A percentile compares a stretch with the other conserved stretches of the same genome.
These are phyloP conservation scores for Medicago ruthenica DNA, from an alignment of 306 rosid species.

Conservation along the genomic window DNA sequence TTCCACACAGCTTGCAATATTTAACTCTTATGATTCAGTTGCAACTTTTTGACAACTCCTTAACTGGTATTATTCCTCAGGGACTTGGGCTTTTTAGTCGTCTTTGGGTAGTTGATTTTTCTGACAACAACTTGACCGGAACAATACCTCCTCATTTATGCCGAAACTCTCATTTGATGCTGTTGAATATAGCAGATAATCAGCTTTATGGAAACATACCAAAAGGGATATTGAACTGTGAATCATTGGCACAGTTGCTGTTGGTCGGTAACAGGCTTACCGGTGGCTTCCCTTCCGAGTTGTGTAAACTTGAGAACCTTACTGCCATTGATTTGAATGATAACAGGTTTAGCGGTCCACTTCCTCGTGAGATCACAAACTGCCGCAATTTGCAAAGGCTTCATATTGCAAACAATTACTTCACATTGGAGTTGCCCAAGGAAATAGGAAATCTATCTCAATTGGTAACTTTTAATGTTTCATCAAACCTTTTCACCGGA, in stretches of 20 bases:
- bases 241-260: slow-evolving; percentile 69
- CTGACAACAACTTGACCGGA: slow-evolving; percentile 72
- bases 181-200: slow-evolving; percentile 76
- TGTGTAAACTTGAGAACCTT: slow-evolving; percentile 76
- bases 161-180: slow-evolving; percentile 59
- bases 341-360: slow-evolving; percentile 80
- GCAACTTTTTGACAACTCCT: slow-evolving; percentile 81
- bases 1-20: slow-evolving; percentile 76
- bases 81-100: slow-evolving; percentile 68
- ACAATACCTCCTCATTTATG: slow-evolving; percentile 81
- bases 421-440: slow-evolving; percentile 75
- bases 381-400: slow-evolving; percentile 89
- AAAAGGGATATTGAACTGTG: slow-evolving; percentile 63
- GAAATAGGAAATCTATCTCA: slow-evolving; percentile 84
- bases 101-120: slow-evolving; percentile 98
- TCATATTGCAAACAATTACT: slow-evolving; percentile 78
- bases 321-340: slow-evolving; percentile 76
- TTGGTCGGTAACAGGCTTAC: slow-evolving; percentile 70
- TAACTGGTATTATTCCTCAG: slow-evolving; percentile 75
- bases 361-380: slow-evolving; percentile 65
- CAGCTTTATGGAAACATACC: slow-evolving; percentile 73
- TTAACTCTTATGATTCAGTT: slow-evolving; percentile 66
- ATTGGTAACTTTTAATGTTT: slow-evolving; percentile 85
- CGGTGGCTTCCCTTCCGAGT: slow-evolving; percentile 77
- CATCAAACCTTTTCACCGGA: slow-evolving; percentile 74